Conservation (phyloP, 164 flowering plant species). For the Chimonanthus praecox region DNA sequence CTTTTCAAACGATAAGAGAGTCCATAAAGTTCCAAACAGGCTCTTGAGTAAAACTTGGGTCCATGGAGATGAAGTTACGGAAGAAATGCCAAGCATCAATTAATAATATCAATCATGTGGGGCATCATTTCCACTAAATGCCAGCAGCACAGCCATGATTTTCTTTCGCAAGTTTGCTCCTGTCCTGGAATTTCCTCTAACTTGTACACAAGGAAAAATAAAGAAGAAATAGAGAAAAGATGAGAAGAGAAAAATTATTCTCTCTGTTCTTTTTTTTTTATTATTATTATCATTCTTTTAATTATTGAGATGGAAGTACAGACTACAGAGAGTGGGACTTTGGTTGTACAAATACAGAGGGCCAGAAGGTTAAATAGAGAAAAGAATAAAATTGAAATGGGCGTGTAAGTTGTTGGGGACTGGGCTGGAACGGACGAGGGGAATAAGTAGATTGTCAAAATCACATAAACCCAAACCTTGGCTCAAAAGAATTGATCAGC, state of each 20-base stretch:
- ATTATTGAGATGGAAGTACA: background rate
- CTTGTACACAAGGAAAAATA: too few relatives aligned
- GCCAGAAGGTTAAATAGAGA: background rate
- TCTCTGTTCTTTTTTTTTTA: background rate
- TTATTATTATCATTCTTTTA: background rate
- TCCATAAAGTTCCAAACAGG: too few relatives aligned
- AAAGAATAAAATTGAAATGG: background rate
- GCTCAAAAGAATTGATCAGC: conserved; percentile 1
- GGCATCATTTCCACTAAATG: too few relatives aligned
- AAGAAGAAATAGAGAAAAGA: background rate
- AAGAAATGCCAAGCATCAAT: too few relatives aligned
- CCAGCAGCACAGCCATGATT: too few relatives aligned
- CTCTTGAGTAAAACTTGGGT: too few relatives aligned
- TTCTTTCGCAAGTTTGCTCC: too few relatives aligned
- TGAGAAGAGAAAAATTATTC: background rate
- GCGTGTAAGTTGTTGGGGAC: background rate
- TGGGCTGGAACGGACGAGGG: background rate
- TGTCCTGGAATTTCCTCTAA: too few relatives aligned
- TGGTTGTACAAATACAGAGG: background rate
- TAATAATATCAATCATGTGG: too few relatives aligned
- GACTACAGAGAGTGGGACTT: background rate
- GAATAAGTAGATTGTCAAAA: background rate
- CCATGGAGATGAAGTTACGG: too few relatives aligned
- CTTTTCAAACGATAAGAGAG: too few relatives aligned
- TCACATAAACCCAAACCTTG: background rate